Evolutionary conservation across 2,329 filamentous ascomycete species (phyloP), one percentile per base, ranked within the genome.

Genomic region (Cladobotryum mycophilum): DNA sequence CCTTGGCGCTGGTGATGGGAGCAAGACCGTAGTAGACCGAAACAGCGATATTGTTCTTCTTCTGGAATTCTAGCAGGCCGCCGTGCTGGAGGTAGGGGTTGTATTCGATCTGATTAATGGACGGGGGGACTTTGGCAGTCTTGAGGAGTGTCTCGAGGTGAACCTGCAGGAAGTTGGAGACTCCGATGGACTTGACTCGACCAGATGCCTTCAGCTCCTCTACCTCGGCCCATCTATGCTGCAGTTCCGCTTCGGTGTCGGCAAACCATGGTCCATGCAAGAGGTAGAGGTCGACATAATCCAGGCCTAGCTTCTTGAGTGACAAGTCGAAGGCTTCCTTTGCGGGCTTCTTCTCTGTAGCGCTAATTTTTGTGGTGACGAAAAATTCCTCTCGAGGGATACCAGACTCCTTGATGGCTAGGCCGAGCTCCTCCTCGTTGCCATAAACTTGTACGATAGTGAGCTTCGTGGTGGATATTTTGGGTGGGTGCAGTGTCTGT

Each of bases 71-170:
- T 33, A 86, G 49, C 12, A 87, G 70, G 52, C 75, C 71, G 5
- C 73, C 74, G 63, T 86, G 84, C 67, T 86, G 84, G 47, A 87
- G 73, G 64, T 89, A 88, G 0, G 88, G 86, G 67, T 93, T 86
- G 61, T 80, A 84, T 71, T 92, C 88, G 62, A 92, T 86, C 74
- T 93, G 88, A 71, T 92, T 91, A 55, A 87, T 78, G 6, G 80
- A 82, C 1, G 88, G 88, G 3, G 72, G 64, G 53, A 86, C 65
- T 58, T 76, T 78, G 46, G 83, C 82, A 5, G 81, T 80, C 63
- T 76, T 64, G 2, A 85, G 70, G 40, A 84, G 63, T 3, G 69
- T 61, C 63, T 84, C 76, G 17, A 86, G 67, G 56, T 86, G 71
- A 41, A 69, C 62, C 58, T 75, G 69, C 33, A 79, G 61, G 62